These are phyloP conservation scores for Pseudomicrostroma phylloplanum DNA, from an alignment of 1,284 basidiomycete genomes.

Conservation along the genomic window DNA sequence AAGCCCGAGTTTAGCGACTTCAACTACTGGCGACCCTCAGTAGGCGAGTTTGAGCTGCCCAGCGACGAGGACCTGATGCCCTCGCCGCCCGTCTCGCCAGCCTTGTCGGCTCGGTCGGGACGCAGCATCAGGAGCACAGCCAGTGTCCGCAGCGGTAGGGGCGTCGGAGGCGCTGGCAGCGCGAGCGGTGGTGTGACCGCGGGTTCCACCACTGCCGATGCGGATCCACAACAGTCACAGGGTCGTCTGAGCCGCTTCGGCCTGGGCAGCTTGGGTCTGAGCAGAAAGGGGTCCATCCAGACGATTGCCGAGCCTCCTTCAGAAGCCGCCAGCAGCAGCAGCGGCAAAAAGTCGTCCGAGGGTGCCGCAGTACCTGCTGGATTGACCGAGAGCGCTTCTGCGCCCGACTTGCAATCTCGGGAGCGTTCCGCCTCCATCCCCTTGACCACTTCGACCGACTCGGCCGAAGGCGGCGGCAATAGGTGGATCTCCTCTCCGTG, in stretches of 20 bases:
- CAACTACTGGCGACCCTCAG: conserved; percentile 81
- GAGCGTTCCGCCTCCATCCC: conserved; percentile 1
- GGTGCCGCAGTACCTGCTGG: conserved; percentile 13
- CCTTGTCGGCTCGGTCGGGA: conserved; percentile 84
- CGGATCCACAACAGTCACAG: conserved; percentile 12
- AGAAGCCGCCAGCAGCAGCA: conserved; percentile 1
- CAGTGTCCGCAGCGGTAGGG: conserved; percentile 18
- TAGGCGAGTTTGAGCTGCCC: conserved; percentile 67
- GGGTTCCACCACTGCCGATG: conserved; percentile 23
- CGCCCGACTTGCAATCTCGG: conserved; percentile 6
- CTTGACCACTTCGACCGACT: neutral
- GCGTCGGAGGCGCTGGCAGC: too few relatives aligned
- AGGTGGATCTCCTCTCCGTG: conserved; percentile 28
- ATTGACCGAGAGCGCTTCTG: conserved; percentile 7
- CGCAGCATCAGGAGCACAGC: conserved; percentile 15
- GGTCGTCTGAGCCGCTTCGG: conserved; percentile 30
- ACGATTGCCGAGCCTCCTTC: conserved; percentile 14
- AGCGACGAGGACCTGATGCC: conserved; percentile 65
- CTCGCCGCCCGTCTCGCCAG: conserved; percentile 65
- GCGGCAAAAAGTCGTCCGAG: conserved; percentile 9
- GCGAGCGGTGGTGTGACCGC: conserved; percentile 28
- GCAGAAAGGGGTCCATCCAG: conserved; percentile 13
- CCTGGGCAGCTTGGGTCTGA: conserved; percentile 28
- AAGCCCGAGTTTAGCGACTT: conserved; percentile 90
- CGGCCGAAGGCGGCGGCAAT: conserved; percentile 11